Evolutionary conservation across 306 rosid genomes (phyloP).

Genomic region (Vigna trinervia): DNA sequence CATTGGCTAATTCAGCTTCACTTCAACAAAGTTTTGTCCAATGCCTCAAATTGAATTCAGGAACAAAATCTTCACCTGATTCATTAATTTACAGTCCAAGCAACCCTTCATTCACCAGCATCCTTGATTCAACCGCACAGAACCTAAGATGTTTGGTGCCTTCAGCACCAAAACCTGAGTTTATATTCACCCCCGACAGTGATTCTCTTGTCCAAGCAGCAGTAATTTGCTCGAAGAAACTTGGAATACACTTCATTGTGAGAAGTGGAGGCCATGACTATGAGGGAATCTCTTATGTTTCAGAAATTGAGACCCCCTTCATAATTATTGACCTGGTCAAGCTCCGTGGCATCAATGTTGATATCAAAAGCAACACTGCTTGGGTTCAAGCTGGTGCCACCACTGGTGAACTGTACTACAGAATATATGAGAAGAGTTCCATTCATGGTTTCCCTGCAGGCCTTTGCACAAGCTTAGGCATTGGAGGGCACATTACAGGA

Average conservation of each 20-base stretch:
- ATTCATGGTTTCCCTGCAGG: constrained; percentile 69
- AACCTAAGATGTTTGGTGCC: constrained; percentile 58
- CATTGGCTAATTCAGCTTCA: constrained; percentile 45
- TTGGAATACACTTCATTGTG: constrained; percentile 56
- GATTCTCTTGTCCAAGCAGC: constrained; percentile 67
- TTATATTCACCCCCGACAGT: constrained; percentile 56
- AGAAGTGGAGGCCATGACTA: constrained; percentile 76
- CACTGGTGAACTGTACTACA: constrained; percentile 64
- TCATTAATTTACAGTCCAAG: constrained; percentile 40
- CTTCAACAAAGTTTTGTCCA: constrained; percentile 48
- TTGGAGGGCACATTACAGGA: constrained; percentile 77
- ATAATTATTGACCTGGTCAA: constrained; percentile 56
- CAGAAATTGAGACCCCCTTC: constrained; percentile 52
- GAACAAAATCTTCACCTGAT: no score
- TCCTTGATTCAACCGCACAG: constrained; percentile 58
- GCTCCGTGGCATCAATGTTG: constrained; percentile 49
- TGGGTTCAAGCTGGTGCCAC: constrained; percentile 79
- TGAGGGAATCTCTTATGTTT: constrained; percentile 65
- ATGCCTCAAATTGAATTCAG: constrained; percentile 42
- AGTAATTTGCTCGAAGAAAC: constrained; percentile 52
- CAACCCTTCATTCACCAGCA: constrained; percentile 47
- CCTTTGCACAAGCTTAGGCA: constrained; percentile 60
- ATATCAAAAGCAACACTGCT: constrained; percentile 54
- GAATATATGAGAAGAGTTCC: constrained; percentile 53
- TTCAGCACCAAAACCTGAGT: constrained; percentile 68